These are phyloP conservation scores for Ceratobasidium sp. DNA, from an alignment of 1,284 basidiomycete genomes.

Conservation along the genomic window DNA sequence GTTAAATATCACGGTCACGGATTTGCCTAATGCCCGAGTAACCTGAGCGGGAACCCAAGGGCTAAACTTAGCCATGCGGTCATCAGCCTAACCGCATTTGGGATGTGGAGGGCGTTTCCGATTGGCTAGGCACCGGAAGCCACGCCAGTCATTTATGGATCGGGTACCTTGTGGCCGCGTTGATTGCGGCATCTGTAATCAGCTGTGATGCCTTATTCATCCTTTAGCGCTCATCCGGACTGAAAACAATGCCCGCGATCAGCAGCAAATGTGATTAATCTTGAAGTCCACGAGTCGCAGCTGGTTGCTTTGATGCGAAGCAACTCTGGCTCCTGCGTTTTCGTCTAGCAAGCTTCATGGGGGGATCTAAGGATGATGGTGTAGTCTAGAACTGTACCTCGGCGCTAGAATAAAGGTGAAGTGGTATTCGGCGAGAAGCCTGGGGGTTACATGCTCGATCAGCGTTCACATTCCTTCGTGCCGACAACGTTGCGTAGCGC, in stretches of 20 bases:
- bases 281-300: too few species aligned
- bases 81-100: neutral
- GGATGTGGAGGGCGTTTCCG: neutral
- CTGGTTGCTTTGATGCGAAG: too few species aligned
- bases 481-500: neutral
- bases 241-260: neutral
- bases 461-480: neutral
- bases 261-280: too few species aligned
- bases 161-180: neutral
- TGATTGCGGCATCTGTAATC: slow-evolving; percentile 17
- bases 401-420: neutral
- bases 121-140: neutral
- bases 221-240: neutral
- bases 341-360: too few species aligned
- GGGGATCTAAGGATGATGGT: neutral
- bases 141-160: neutral
- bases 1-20: neutral
- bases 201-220: neutral
- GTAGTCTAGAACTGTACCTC: neutral
- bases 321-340: too few species aligned
- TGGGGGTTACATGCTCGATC: neutral
- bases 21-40: slow-evolving; percentile 5
- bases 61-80: neutral
- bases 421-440: neutral
- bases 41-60: neutral